Conservation (phyloP, 352 stramenopile species). For the Pythium pyrilobum region DNA sequence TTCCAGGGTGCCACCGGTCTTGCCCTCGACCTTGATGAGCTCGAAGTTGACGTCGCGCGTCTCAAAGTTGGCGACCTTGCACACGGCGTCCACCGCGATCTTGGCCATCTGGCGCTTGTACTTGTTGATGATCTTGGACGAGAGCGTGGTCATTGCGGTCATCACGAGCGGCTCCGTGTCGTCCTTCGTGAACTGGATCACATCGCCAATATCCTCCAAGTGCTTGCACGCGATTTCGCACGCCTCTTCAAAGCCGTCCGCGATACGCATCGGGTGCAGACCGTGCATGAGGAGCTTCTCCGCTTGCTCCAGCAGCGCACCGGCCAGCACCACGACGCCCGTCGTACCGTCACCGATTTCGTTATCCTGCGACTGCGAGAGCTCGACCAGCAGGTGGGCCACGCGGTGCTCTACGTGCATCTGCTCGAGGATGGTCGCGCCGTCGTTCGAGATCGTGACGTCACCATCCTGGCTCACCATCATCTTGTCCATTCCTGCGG, state of each 20-base stretch:
- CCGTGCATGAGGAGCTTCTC: constrained; percentile 95
- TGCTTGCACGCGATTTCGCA: constrained; percentile 95
- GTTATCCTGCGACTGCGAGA: constrained; percentile 98
- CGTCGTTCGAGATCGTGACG: constrained; percentile 99
- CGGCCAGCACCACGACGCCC: constrained; percentile 98
- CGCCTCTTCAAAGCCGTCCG: constrained; percentile 98
- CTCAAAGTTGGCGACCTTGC: constrained; percentile 98
- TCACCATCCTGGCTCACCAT: constrained; percentile 98
- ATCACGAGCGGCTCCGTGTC: constrained; percentile 94
- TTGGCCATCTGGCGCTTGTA: constrained; percentile 99
- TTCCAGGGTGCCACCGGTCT: constrained; percentile 95
- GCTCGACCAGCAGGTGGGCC: constrained; percentile 97
- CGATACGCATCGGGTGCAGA: constrained; percentile 98
- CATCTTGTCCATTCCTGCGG: constrained; percentile 98
- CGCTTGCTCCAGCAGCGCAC: constrained; percentile 96
- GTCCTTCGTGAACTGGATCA: constrained; percentile 94
- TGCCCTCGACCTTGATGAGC: constrained; percentile 99
- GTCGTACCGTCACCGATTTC: constrained; percentile 99
- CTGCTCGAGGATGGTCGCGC: constrained; percentile 98
- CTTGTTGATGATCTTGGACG: constrained; percentile 99
- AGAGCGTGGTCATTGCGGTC: constrained; percentile 98
- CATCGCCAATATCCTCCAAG: constrained; percentile 94
- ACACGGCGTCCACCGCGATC: constrained; percentile 97
- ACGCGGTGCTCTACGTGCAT: constrained; percentile 99
- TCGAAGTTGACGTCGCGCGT: constrained; percentile 99